These are phyloP conservation scores for Coemansia sp. DNA, from an alignment of 192 early-diverging fungal species.

Conservation along the genomic window DNA sequence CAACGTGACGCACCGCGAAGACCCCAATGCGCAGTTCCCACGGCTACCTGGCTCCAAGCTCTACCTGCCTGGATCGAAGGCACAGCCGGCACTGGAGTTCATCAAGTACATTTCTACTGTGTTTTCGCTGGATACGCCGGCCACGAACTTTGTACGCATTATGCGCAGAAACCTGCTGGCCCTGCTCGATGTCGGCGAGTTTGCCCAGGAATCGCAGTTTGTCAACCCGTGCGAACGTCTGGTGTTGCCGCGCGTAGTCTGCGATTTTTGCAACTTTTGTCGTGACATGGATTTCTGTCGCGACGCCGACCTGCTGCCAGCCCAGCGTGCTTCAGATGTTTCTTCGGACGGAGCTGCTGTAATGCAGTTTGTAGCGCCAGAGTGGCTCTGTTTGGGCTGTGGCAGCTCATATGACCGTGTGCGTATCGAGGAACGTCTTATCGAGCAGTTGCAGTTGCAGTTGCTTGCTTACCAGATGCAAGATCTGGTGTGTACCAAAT, in stretches of 20 bases:
- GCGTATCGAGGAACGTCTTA: constrained; percentile 79
- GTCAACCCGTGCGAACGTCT: constrained; percentile 81
- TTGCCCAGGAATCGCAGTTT: constrained; percentile 75
- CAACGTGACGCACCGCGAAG: constrained; percentile 17
- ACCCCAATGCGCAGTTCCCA: constrained; percentile 59
- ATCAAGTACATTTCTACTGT: constrained; percentile 76
- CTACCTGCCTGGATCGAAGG: constrained; percentile 8
- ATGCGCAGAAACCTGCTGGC: constrained; percentile 78
- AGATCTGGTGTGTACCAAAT: constrained; percentile 80
- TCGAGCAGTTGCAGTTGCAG: constrained; percentile 68
- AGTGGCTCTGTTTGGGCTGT: constrained; percentile 80
- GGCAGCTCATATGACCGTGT: constrained; percentile 73
- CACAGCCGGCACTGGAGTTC: constrained; percentile 81
- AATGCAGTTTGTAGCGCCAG: constrained; percentile 6
- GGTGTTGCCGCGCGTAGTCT: constrained; percentile 77
- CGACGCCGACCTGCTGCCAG: constrained; percentile 67
- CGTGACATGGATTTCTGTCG: constrained; percentile 91
- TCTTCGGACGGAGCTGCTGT: constrained; percentile 10
- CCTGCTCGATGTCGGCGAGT: constrained; percentile 78
- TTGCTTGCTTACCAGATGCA: constrained; percentile 84
- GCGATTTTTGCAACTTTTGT: constrained; percentile 81
- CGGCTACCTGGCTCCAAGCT: constrained; percentile 62
- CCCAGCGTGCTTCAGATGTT: constrained; percentile 17
- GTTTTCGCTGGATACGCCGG: constrained; percentile 68
- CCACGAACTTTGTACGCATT: constrained; percentile 77